A percentile compares a stretch with the other conserved stretches of the same genome.
These are phyloP conservation scores for Aspergillus alliaceus DNA, from an alignment of 2,329 filamentous ascomycete genomes.

Conservation along the genomic window DNA sequence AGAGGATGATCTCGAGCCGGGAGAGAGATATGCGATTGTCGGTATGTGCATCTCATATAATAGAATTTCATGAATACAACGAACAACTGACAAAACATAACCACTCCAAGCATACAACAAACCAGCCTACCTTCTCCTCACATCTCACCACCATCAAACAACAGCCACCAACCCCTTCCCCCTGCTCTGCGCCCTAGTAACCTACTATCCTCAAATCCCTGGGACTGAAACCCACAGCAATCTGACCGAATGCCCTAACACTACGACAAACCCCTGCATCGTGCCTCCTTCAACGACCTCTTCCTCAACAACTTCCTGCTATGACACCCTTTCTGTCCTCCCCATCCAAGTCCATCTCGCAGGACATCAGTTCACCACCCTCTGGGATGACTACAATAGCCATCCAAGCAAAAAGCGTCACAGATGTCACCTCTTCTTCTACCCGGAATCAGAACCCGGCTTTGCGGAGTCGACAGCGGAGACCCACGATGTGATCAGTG, in stretches of 20 bases:
- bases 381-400: constrained; percentile 22
- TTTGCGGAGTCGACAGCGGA: constrained; percentile 68
- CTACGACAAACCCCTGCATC: constrained; percentile 34
- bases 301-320: constrained; percentile 31
- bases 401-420: constrained; percentile 31
- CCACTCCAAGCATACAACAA: constrained; percentile 56
- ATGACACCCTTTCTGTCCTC: constrained; percentile 27
- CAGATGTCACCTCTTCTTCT: constrained; percentile 47
- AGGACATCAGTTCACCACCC: constrained; percentile 42
- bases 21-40: constrained; percentile 60
- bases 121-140: constrained; percentile 57
- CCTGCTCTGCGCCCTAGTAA: constrained; percentile 57
- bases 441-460: constrained; percentile 56
- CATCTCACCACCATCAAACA: constrained; percentile 33
- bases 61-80: background rate
- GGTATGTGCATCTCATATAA: constrained; percentile 41
- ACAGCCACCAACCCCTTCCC: constrained; percentile 57
- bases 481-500: constrained; percentile 60
- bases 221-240: background rate
- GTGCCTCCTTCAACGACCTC: constrained; percentile 21
- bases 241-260: background rate
- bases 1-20: constrained; percentile 54
- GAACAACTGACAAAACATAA: background rate
- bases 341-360: constrained; percentile 59
- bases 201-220: constrained; percentile 52